Conservation (phyloP, 345 rosid genomes). For the Populus simonii region DNA sequence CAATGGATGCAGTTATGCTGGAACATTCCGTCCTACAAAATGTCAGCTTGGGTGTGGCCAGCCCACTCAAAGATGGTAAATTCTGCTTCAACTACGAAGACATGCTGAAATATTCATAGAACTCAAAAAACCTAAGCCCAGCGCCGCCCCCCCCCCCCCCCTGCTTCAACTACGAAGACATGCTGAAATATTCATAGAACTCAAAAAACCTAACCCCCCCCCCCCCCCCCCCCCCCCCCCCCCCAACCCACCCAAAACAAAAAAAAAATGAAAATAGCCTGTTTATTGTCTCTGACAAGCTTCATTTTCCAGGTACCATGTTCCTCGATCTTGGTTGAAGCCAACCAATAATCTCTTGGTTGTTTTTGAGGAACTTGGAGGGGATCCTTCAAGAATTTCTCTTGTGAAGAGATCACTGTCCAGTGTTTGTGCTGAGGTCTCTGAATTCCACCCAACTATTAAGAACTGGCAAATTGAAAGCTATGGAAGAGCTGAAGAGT, state of each 20-base stretch:
- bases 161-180: not conserved
- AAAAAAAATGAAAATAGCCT: not conserved
- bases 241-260: too few relatives aligned
- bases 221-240: not conserved
- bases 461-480: conserved; percentile 99
- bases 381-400: conserved; percentile 71
- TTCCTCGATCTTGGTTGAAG: conserved; percentile 89
- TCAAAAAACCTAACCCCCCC: not conserved
- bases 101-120: not conserved
- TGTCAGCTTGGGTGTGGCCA: conserved; percentile 90
- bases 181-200: not conserved
- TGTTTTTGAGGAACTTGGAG: conserved; percentile 94
- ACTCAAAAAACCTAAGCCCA: not conserved
- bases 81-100: not conserved
- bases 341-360: conserved; percentile 83
- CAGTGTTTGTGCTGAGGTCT: conserved; percentile 80
- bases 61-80: conserved; percentile 85
- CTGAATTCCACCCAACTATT: conserved; percentile 85
- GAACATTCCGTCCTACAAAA: conserved; percentile 73
- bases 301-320: conserved; percentile 63
- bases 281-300: conserved; percentile 7
- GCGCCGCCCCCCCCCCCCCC: not conserved
- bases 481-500: conserved; percentile 82
- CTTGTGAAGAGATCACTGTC: conserved; percentile 77
- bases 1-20: conserved; percentile 71